Evolutionary conservation across 441 rosid species (phyloP).

Genomic region (Brassica balearica): DNA sequence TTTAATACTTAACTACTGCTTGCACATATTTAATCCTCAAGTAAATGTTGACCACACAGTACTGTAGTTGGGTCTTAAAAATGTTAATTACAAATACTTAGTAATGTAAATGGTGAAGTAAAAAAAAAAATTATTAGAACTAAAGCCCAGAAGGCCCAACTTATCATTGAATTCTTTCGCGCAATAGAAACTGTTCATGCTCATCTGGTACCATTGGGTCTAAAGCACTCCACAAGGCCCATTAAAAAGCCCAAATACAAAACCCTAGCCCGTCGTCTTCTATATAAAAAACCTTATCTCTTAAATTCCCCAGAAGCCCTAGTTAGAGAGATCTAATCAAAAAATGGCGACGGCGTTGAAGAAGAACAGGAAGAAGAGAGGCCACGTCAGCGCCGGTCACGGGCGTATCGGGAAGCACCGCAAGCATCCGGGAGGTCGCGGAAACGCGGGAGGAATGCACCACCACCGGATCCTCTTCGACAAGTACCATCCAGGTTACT

Average conservation of each 20-base stretch:
- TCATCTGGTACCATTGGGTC: neutral
- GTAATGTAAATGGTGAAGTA: too few relatives aligned
- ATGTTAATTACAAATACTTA: too few relatives aligned
- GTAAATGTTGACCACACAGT: too few relatives aligned
- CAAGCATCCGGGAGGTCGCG: slow-evolving; percentile 88
- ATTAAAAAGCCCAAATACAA: neutral
- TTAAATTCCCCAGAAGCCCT: too few relatives aligned
- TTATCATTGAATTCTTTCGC: neutral
- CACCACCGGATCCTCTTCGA: slow-evolving; percentile 92
- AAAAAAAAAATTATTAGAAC: neutral
- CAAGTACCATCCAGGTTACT: slow-evolving; percentile 91
- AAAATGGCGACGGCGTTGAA: slow-evolving; percentile 73
- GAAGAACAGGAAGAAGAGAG: slow-evolving; percentile 85
- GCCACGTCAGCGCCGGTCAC: neutral
- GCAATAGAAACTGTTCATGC: neutral
- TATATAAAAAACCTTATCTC: too few relatives aligned
- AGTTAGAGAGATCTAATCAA: slow-evolving; percentile 29
- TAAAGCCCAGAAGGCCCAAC: neutral
- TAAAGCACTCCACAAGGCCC: neutral
- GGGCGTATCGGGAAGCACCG: slow-evolving; percentile 66
- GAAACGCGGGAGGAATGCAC: slow-evolving; percentile 92
- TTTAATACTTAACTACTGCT: too few relatives aligned
- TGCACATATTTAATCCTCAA: too few relatives aligned
- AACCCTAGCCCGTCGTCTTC: neutral
- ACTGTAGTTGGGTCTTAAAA: too few relatives aligned